Conservation (phyloP, 2,329 filamentous ascomycete genomes). For the Diaporthe velutina region DNA sequence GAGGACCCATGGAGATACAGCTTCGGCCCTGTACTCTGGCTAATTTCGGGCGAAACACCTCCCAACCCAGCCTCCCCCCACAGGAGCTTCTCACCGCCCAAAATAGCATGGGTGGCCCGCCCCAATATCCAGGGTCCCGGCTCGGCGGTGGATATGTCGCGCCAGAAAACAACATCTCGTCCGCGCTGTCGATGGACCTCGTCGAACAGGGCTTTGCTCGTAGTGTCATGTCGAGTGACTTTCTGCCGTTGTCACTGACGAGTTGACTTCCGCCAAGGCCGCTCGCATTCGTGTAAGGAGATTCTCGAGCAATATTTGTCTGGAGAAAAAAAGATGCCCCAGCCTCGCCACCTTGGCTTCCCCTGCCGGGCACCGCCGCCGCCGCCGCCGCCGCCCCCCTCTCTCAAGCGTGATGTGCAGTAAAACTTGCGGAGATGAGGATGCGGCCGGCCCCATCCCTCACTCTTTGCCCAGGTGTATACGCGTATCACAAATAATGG, state of each 20-base stretch:
- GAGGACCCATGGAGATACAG: neutral
- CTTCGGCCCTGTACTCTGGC: neutral
- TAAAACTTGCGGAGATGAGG: constrained; percentile 17
- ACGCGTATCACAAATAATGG: neutral
- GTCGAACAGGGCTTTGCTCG: neutral
- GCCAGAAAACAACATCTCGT: constrained; percentile 27
- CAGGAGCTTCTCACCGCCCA: constrained; percentile 29
- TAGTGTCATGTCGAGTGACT: constrained; percentile 5
- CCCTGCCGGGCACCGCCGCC: neutral
- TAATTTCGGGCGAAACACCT: constrained; percentile 30
- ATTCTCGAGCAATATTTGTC: neutral
- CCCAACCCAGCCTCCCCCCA: constrained; percentile 24
- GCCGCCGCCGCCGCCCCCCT: constrained; percentile 13
- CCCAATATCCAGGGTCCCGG: constrained; percentile 24
- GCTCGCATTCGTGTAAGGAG: neutral
- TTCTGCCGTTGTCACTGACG: constrained; percentile 9
- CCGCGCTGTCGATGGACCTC: constrained; percentile 18
- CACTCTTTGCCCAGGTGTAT: neutral
- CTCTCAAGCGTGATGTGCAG: neutral
- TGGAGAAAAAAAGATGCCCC: neutral
- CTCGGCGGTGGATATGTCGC: constrained; percentile 24
- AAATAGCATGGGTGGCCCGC: constrained; percentile 24
- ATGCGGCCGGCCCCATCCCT: neutral
- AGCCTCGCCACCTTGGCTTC: neutral
- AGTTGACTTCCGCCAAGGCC: neutral